Evolutionary conservation across 1,284 basidiomycete genomes (phyloP).

Genomic region (Leccinum cinnamomeum): DNA sequence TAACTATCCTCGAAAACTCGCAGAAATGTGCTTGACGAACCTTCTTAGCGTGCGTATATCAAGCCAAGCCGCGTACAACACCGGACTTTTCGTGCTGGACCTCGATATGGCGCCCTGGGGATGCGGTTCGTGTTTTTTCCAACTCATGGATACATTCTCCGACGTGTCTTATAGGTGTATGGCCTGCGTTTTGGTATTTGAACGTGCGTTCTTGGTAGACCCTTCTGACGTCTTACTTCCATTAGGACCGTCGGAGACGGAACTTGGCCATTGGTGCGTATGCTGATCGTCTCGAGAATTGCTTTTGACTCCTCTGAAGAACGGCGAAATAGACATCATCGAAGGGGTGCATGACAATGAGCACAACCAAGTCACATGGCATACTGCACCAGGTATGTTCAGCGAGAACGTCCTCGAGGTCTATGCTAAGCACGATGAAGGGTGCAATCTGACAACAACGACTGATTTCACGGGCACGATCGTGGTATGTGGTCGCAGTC

Average conservation of each 20-base stretch:
- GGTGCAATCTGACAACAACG: conserved; percentile 47
- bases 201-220: conserved; percentile 33
- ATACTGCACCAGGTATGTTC: conserved; percentile 48
- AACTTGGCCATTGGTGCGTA: conserved; percentile 50
- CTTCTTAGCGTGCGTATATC: conserved; percentile 47
- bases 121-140: conserved; percentile 41
- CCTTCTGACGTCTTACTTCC: conserved; percentile 16
- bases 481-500: conserved; percentile 38
- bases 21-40: conserved; percentile 1
- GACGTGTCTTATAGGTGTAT: conserved; percentile 40
- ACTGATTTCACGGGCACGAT: conserved; percentile 49
- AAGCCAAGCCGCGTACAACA: conserved; percentile 47
- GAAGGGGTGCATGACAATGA: conserved; percentile 63
- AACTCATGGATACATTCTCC: not conserved
- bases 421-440: conserved; percentile 32
- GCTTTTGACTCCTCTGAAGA: conserved; percentile 32
- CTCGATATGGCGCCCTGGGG: conserved; percentile 56
- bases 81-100: conserved; percentile 56
- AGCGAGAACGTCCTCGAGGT: not conserved
- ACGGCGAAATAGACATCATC: conserved; percentile 68
- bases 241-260: conserved; percentile 37
- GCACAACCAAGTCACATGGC: conserved; percentile 64
- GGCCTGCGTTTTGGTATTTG: conserved; percentile 54
- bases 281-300: conserved; percentile 1
- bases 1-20: conserved; percentile 25